Conservation (phyloP, 2,329 filamentous ascomycete genomes). For the Boeremia lycopersici region DNA sequence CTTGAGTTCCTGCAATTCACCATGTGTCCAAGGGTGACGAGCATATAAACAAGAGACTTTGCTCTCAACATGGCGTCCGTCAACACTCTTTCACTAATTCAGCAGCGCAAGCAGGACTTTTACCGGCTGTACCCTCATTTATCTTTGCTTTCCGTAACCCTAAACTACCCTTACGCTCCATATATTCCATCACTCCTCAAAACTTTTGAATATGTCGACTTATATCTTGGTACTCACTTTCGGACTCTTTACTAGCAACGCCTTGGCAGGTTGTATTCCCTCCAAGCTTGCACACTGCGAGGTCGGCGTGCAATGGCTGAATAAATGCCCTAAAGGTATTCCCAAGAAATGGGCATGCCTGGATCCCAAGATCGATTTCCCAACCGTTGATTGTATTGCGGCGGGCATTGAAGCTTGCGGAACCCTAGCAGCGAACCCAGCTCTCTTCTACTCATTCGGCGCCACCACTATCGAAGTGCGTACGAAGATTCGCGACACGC, state of each 20-base stretch:
- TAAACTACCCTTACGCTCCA: background rate
- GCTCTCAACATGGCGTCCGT: too few species aligned
- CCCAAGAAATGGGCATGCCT: background rate
- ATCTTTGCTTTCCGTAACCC: too few species aligned
- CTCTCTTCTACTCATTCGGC: background rate
- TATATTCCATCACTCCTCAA: background rate
- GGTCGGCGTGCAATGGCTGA: background rate
- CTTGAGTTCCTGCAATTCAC: too few species aligned
- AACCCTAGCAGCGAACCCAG: background rate
- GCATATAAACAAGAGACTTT: too few species aligned
- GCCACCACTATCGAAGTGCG: background rate
- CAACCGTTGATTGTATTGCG: background rate
- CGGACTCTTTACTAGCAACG: background rate
- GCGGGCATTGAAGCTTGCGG: background rate
- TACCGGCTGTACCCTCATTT: too few species aligned
- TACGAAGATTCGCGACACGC: background rate
- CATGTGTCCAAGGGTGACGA: too few species aligned
- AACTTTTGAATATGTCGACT: background rate
- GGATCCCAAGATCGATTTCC: background rate
- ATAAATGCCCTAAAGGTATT: background rate
- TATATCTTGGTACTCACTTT: background rate
- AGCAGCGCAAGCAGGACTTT: too few species aligned
- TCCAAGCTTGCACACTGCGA: background rate
- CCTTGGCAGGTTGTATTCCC: background rate
- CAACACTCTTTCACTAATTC: too few species aligned